Evolutionary conservation across 2,329 filamentous ascomycete species (phyloP), one percentile per base, ranked within the genome.

Genomic region (Fusarium sp.): DNA sequence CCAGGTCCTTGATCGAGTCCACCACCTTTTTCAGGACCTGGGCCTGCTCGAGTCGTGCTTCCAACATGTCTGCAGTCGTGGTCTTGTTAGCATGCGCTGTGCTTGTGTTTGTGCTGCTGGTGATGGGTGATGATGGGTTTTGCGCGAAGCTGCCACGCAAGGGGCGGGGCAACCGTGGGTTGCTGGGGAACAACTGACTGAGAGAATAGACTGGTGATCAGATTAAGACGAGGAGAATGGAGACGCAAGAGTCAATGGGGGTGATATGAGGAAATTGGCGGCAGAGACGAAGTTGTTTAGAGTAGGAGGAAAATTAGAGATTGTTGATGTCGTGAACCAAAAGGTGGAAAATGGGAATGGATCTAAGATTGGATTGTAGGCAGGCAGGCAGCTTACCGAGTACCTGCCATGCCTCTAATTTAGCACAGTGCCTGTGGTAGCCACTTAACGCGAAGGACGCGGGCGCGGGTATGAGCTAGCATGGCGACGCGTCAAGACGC

Each of bases 1-100:
- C 96, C 56, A 99, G 90, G 78, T 99, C 96, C 84, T 97, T 98
- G 90, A 99, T 97, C 76, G 96, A 93, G 80, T 99, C 96, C 77
- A 99, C 94, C 70, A 98, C 93, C 91, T 96, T 97, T 87, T 99
- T 99, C 80, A 99, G 88, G 81, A 97, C 87, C 78, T 89, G 87
- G 69, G 96, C 95, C 87, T 98, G 94, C 81, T 96, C 92, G 82
- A 99, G 88, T 83, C 94, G 92, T 89, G 96, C 96, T 88, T 99
- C 96, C 85, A 99, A 90, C 95, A 98, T 88, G 70, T 79, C 84
- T 85, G 77, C 23, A 27, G n/a, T 33, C 42, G 42, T 27, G 42
- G 16, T 42, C 11, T 4, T 55, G 59, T 76, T 66, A 74, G 67
- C 54, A 46, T 58, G 38, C 36, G 25, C 55, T 38, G 34, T 42